These are phyloP conservation scores for Calendula officinalis DNA, from an alignment of 129 eudicot genomes.

Conservation along the genomic window DNA sequence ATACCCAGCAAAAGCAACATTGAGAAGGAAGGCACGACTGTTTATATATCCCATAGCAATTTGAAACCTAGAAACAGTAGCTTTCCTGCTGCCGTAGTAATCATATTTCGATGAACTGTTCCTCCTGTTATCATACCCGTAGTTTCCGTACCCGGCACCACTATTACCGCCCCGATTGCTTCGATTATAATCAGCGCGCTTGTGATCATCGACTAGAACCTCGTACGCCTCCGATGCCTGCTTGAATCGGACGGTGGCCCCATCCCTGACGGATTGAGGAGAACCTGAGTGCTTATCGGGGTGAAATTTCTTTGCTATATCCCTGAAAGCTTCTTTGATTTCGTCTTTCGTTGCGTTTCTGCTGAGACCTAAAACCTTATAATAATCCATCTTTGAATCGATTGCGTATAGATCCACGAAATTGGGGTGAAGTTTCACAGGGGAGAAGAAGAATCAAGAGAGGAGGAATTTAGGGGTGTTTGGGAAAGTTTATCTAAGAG, in stretches of 20 bases:
- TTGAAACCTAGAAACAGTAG: constrained; percentile 35
- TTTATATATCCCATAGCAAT: constrained; percentile 44
- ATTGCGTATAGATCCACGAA: not conserved
- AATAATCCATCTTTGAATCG: constrained; percentile 43
- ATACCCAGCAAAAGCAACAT: constrained; percentile 80
- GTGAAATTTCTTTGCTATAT: constrained; percentile 73
- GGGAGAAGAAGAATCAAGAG: constrained; percentile 1
- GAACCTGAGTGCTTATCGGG: constrained; percentile 83
- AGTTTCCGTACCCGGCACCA: constrained; percentile 36
- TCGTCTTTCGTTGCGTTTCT: constrained; percentile 71
- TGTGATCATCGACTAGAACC: constrained; percentile 68
- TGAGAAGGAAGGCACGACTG: constrained; percentile 67
- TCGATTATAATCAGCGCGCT: constrained; percentile 73
- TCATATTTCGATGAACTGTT: constrained; percentile 17
- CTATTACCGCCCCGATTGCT: constrained; percentile 3
- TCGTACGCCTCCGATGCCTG: constrained; percentile 89
- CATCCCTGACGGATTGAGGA: constrained; percentile 47
- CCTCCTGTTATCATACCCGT: constrained; percentile 30
- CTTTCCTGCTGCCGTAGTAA: constrained; percentile 14
- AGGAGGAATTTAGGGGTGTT: too few relatives aligned
- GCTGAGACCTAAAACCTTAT: constrained; percentile 54
- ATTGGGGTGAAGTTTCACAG: constrained; percentile 3
- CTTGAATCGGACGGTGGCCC: constrained; percentile 79
- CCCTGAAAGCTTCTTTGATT: constrained; percentile 76
- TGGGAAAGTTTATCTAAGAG: too few relatives aligned